phyloP scores from a whole-genome alignment of 164 flowering plant species.

The Protea cynaroides region DNA sequence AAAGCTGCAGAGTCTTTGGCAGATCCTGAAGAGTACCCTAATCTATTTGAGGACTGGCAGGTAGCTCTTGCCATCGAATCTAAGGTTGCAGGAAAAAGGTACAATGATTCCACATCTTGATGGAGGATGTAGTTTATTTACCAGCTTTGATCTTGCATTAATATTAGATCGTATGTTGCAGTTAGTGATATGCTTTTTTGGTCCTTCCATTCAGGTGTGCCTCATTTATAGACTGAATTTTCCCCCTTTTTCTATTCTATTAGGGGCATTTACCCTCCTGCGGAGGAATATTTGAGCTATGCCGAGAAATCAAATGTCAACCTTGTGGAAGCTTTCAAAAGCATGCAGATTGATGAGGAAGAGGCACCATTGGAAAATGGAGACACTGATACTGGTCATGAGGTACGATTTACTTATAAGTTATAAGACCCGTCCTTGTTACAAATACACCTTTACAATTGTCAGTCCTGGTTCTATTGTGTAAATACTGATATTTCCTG shows the following conservation, averaged over 20 bases:
- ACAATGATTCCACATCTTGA: neutral
- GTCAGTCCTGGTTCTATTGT: too few relatives aligned
- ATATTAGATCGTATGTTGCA: neutral
- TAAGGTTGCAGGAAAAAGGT: slow-evolving; percentile 75
- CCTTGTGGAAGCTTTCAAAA: slow-evolving; percentile 54
- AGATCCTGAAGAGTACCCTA: slow-evolving; percentile 95
- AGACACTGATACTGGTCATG: slow-evolving; percentile 29
- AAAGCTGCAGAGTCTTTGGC: slow-evolving; percentile 99
- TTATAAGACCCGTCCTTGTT: too few relatives aligned
- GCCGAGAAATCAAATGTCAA: slow-evolving; percentile 36
- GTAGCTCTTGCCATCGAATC: slow-evolving; percentile 81
- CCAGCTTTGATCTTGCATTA: neutral
- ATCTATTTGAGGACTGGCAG: slow-evolving; percentile 97
- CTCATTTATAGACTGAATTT: too few relatives aligned
- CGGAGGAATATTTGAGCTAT: slow-evolving; percentile 34
- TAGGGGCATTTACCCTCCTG: slow-evolving; percentile 51
- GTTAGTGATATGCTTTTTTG: neutral
- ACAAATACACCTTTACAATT: too few relatives aligned
- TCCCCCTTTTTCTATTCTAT: neutral
- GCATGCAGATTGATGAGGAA: slow-evolving; percentile 40
- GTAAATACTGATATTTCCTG: too few relatives aligned
- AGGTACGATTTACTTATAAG: slow-evolving; percentile 25
- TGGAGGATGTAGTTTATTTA: too few relatives aligned
- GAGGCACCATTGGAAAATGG: slow-evolving; percentile 46
- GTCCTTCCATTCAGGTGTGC: too few relatives aligned